Base-by-base conservation (phyloP, 163 green algal genomes). In the Chlamydomonas reinhardtii region DNA sequence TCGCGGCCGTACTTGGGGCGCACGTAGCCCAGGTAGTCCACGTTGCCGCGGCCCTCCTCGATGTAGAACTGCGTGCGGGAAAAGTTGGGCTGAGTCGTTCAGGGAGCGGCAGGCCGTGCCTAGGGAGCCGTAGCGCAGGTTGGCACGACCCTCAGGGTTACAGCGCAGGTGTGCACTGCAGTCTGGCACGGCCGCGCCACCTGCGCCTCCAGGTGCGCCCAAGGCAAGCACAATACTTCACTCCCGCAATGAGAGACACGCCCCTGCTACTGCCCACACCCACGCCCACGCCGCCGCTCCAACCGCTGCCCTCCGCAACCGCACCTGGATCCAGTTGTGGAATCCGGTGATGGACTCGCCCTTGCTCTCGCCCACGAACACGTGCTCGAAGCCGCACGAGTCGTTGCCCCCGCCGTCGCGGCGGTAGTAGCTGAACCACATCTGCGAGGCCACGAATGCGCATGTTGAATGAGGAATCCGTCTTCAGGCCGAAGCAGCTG, bases 311-410 rank as follows among this genome's bases (percentile, higher is more conserved):
- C n/a, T n/a, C n/a, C n/a, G n/a, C n/a, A n/a, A n/a, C 27, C 89
- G 89, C 56, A 95, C 94, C 81, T 95, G 91, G 43, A 97, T 92
- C 95, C 94, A 97, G 88, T 94, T 96, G 90, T 97, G 94, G 73
- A 96, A 92, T 31, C 92, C 75, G 4, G 32, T 91, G 76, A 89
- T 73, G 65, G 87, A 72, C 48, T 90, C 90, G 17, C 83, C 72
- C 68, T 89, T 87, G 65, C 84, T 90, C 88, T 95, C 94, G 29
- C 94, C 94, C 29, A 96, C 81, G 89, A 96, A 96, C 29, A 96
- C 94, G 76, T 97, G 95, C 93, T 97, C 95, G 86, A 97, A 91
- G 52, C 88, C 94, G 69, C 76, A 94, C 32, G 90, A 94, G 88
- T 96, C 93, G 66, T 95, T 90, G 25, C 43, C 39, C 12, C 65